Conservation (phyloP, 306 rosid genomes). For the Prunus salicina region DNA sequence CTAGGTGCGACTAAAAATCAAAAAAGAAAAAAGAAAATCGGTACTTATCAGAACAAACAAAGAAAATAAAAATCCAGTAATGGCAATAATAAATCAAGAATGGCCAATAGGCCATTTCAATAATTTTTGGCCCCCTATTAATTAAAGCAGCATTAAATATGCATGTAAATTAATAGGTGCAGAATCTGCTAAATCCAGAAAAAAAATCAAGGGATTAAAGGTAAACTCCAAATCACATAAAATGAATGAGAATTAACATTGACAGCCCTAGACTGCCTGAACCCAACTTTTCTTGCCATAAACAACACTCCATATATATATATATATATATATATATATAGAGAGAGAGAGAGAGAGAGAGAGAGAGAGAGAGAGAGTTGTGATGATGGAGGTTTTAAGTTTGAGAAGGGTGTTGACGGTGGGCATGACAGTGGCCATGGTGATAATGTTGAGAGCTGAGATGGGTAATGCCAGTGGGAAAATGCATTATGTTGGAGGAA, state of each 20-base stretch:
- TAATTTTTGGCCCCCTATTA: not conserved
- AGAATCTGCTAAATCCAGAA: not conserved
- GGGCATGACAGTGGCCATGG: not conserved
- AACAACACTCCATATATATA: not conserved
- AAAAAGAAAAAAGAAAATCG: too few species aligned
- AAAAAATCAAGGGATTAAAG: not conserved
- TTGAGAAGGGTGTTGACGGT: not conserved
- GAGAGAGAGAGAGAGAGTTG: not conserved
- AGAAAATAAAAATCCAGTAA: too few species aligned
- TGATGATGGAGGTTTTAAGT: not conserved
- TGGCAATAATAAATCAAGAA: too few species aligned
- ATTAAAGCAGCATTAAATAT: not conserved
- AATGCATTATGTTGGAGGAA: constrained; percentile 17
- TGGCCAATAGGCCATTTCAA: too few species aligned
- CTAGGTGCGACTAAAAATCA: too few species aligned
- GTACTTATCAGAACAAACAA: too few species aligned
- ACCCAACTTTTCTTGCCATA: not conserved
- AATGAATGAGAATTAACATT: not conserved
- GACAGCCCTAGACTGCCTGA: not conserved
- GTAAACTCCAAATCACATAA: not conserved
- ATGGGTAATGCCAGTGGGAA: not conserved
- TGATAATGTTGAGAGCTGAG: not conserved
- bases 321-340: too few species aligned
- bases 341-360: too few species aligned
- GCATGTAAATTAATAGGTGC: not conserved